Base-by-base conservation (phyloP, 2,329 filamentous ascomycete genomes). In the Botrytis pseudocinerea region DNA sequence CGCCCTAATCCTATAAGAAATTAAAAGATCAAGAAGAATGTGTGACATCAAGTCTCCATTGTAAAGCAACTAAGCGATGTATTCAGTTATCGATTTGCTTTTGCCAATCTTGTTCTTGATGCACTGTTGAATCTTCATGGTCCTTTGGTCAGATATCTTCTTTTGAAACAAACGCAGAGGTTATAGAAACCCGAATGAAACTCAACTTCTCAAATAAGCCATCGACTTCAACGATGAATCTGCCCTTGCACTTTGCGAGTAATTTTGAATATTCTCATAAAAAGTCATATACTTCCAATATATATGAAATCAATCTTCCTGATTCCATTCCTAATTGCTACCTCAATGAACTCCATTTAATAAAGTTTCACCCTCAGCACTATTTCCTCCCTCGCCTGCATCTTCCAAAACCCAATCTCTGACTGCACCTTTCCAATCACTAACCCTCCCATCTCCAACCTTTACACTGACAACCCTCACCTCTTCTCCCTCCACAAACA, bases 351-450 rank as follows among this genome's bases (percentile, higher is more conserved):
- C 73, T 12, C 79, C 79, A 74, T 80, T 80, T 18, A 79, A 74
- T 73, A 80, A 57, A n/a, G 68, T 61, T 40, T 76, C 76, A 18
- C 70, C 10, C 25, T 62, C 14, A 44, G 42, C 48, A 71, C 73
- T 57, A 69, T 73, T 74, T 46, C 64, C 70, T n/a, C 54, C 68
- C 14, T 66, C 38, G 2, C 57, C 40, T 5, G 42, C 71, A 32
- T 65, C 72, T 25, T 48, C 59, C 74, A 81, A 76, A 71, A 74
- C 80, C 89, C 90, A 98, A 81, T 98, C 95, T 78, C 92, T 89
- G 7, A 98, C 94, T 22, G 90, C 89, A n/a, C 96, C 95, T 84
- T 97, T 97, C 92, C 93, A 97, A 82, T 97, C 96, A 76, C 93
- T 94, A 78, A 97, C 97, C 79, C 94, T 88, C 66, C 96, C 94